phyloP scores from a whole-genome alignment of 805 yeast species.

The Cyberlindnera suaveolens region DNA sequence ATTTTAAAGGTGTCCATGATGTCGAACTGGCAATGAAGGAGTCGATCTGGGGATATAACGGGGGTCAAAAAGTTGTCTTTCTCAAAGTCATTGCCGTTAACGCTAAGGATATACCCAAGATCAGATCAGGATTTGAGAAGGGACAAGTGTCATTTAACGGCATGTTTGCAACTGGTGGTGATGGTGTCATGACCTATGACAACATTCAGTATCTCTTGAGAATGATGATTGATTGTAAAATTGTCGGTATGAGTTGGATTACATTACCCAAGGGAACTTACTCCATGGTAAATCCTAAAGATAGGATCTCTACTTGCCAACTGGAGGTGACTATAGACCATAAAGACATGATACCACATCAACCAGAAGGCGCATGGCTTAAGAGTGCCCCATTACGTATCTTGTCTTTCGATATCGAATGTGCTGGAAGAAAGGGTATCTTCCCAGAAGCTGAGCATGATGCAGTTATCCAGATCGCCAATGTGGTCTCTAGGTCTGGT shows the following conservation, averaged over 20 bases:
- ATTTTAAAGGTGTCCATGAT: constrained; percentile 51
- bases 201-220: constrained; percentile 82
- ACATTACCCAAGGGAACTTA: constrained; percentile 78
- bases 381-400: constrained; percentile 91
- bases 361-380: constrained; percentile 91
- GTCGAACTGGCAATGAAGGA: constrained; percentile 69
- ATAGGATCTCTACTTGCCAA: constrained; percentile 71
- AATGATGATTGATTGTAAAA: constrained; percentile 86
- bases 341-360: constrained; percentile 65
- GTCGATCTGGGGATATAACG: constrained; percentile 90
- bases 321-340: constrained; percentile 72
- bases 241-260: constrained; percentile 97
- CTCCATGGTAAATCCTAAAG: constrained; percentile 32
- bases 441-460: constrained; percentile 94
- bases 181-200: constrained; percentile 65
- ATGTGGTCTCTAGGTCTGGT: constrained; percentile 82
- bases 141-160: constrained; percentile 67
- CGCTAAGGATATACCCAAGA: constrained; percentile 56
- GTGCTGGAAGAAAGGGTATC: constrained; percentile 95
- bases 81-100: constrained; percentile 65
- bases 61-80: constrained; percentile 72
- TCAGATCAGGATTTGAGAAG: constrained; percentile 78
- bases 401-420: constrained; percentile 93
- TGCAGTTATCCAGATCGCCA: constrained; percentile 95
- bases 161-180: constrained; percentile 52